Conservation (phyloP, 106 monocot species). For the Gastrodia elata region DNA sequence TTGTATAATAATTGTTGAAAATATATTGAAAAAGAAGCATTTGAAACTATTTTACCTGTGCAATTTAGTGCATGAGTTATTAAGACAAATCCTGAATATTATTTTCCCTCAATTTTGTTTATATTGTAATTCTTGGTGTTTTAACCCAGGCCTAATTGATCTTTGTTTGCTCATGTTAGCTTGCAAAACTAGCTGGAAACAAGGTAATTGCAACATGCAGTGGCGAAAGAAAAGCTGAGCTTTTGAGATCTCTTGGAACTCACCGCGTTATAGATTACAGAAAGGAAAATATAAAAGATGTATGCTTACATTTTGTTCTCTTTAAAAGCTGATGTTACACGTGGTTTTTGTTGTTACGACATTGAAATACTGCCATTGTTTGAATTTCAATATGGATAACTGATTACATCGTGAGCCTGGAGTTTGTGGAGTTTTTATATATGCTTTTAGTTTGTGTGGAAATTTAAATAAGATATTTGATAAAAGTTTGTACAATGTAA, state of each 20-base stretch:
- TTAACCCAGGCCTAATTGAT: background rate
- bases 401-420: background rate
- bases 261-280: conserved; percentile 89
- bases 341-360: background rate
- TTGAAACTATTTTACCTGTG: too few species aligned
- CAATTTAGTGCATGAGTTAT: too few species aligned
- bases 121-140: background rate
- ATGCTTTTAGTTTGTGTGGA: background rate
- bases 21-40: too few species aligned
- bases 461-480: background rate
- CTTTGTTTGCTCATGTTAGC: conserved; percentile 25
- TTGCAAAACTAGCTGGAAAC: conserved; percentile 93
- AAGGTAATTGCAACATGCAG: conserved; percentile 95
- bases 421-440: background rate
- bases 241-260: conserved; percentile 73
- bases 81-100: too few species aligned
- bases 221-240: conserved; percentile 66
- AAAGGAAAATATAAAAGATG: conserved; percentile 73
- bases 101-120: background rate
- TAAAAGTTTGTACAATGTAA: background rate
- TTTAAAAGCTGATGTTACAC: background rate
- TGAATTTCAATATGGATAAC: background rate
- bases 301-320: conserved; percentile 26
- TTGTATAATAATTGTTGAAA: too few species aligned
- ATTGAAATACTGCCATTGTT: background rate